Conservation (phyloP, 495 filamentous ascomycete species). For the Saxophila tyrrhenica region DNA sequence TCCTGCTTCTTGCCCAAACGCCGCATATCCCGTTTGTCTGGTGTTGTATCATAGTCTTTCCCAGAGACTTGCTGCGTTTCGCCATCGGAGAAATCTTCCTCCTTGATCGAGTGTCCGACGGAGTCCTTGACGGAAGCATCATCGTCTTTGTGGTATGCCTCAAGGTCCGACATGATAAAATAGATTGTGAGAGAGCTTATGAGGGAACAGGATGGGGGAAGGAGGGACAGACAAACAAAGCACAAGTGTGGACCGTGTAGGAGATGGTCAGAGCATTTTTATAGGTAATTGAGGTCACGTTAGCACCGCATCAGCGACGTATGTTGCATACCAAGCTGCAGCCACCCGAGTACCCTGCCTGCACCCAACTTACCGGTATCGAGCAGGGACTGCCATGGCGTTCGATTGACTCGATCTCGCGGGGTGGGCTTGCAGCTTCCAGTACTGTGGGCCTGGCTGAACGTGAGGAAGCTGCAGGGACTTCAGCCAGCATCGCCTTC, state of each 20-base stretch:
- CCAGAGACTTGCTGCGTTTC: background rate
- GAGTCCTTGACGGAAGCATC: background rate
- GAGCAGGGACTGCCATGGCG: background rate
- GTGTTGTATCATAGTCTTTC: background rate
- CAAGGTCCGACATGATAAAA: background rate
- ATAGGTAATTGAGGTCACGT: no score
- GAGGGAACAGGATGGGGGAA: no score
- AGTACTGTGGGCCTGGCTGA: background rate
- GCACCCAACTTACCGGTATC: background rate
- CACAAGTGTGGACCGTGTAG: no score
- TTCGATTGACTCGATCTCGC: background rate
- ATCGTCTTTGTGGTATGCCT: background rate
- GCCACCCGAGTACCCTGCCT: background rate
- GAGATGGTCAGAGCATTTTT: no score
- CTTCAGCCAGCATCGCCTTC: background rate
- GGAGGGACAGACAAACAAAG: no score
- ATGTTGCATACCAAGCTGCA: background rate
- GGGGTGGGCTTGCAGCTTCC: background rate
- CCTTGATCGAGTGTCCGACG: background rate
- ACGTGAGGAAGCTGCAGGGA: no score
- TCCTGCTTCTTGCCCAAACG: slow-evolving; percentile 10
- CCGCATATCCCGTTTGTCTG: background rate
- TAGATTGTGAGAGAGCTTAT: no score
- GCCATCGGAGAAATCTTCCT: background rate
- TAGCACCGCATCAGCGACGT: background rate